Conservation (phyloP, 2,329 filamentous ascomycete genomes). For the Tolypocladium cylindrosporum region DNA sequence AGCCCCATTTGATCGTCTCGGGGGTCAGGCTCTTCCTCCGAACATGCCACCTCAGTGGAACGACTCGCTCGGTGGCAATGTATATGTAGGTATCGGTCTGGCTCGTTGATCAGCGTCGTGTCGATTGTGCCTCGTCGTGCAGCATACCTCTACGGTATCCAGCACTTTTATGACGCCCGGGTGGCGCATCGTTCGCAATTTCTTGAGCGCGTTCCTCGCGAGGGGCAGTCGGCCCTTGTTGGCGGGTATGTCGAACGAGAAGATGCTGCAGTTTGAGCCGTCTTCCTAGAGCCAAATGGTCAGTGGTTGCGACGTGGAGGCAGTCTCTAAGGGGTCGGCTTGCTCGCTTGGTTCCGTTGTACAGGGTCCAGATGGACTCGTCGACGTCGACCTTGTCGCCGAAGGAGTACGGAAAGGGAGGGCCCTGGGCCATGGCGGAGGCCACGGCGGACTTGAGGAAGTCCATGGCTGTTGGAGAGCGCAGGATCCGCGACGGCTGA, state of each 20-base stretch:
- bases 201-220: conserved; percentile 88
- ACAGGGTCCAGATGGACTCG: conserved; percentile 90
- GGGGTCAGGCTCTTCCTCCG: conserved; percentile 78
- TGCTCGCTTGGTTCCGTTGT: conserved; percentile 89
- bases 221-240: conserved; percentile 76
- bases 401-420: conserved; percentile 85
- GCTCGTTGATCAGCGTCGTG: conserved; percentile 11
- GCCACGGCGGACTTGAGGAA: conserved; percentile 97
- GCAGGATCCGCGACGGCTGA: background rate
- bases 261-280: conserved; percentile 87
- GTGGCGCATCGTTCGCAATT: conserved; percentile 84
- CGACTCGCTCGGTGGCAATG: conserved; percentile 85
- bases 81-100: conserved; percentile 93
- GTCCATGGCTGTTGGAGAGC: conserved; percentile 55
- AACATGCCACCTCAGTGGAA: conserved; percentile 81
- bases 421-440: conserved; percentile 90
- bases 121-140: background rate
- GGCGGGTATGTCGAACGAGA: conserved; percentile 80
- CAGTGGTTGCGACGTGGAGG: background rate
- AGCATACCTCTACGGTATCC: conserved; percentile 79
- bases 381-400: conserved; percentile 88
- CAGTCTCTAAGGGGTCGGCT: conserved; percentile 10
- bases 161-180: conserved; percentile 90
- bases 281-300: conserved; percentile 57
- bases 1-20: conserved; percentile 94